Evolutionary conservation across 176 grass and related monocot genomes (phyloP), one percentile per base, ranked within the genome.

Genomic region (Eleusine coracana): DNA sequence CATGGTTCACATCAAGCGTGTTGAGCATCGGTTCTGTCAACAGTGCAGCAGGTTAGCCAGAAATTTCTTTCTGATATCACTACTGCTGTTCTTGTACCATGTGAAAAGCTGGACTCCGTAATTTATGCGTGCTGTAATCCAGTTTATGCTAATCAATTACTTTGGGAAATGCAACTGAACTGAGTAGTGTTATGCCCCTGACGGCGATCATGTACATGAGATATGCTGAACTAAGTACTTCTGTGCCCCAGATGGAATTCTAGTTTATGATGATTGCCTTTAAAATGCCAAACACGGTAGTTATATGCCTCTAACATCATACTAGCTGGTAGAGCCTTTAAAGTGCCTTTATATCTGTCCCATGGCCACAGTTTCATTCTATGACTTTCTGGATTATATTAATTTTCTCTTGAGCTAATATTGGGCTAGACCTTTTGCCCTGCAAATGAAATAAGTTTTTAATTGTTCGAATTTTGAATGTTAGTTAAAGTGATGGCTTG

Each of bases 1-100:
- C 4, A 37, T 86, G 48, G 92, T 86, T 34, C 12, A 38, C 45
- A 83, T 97, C 3, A 73, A 75, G 73, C 76, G 79, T n/a, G 31
- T 63, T 20, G 86, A 91, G 70, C 78, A 91, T 58, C 92, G 95
- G 8, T 97, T 97, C 84, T 97, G 92, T 68, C 95, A 97, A 86
- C 92, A 97, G 70, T 94, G 95, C 74, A 97, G 95, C 86, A 97
- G 90, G 93, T 96, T 75, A 67, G 84, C 73, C 71, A 40, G 59
- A 62, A 61, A 80, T 80, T 86, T 87, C 38, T 69, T 80, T 68
- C 61, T 73, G 62, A 77, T 34, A 36, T 83, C 66, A 72, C 40
- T 27, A 10, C 40, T 50, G 14, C 34, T 50, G 7, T 61, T 50
- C 38, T 62, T 81, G 56, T 77, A 41, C 46, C 52, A n/a, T 86